These are phyloP conservation scores for Halophytophthora batemanensis DNA, from an alignment of 352 stramenopile genomes.

Conservation along the genomic window DNA sequence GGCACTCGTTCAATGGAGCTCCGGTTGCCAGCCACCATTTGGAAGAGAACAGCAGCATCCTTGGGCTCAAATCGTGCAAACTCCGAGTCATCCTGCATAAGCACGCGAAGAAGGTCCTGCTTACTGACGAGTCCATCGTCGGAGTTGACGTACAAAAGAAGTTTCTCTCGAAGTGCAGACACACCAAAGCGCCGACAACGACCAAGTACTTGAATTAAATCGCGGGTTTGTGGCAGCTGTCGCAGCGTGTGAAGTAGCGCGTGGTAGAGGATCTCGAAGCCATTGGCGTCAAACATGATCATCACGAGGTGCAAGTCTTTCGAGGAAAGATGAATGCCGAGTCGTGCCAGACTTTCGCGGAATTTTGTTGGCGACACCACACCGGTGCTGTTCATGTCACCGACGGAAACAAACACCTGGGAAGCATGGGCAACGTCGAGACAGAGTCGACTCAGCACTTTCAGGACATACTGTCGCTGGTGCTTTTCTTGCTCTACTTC, in stretches of 20 bases:
- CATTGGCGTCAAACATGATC: constrained; percentile 50
- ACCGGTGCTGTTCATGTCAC: constrained; percentile 47
- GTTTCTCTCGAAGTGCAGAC: constrained; percentile 30
- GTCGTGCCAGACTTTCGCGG: constrained; percentile 30
- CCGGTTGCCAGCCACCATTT: constrained; percentile 19
- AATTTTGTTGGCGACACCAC: constrained; percentile 44
- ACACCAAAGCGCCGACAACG: constrained; percentile 43
- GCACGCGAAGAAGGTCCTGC: constrained; percentile 35
- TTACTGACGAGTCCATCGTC: constrained; percentile 39
- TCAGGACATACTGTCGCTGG: constrained; percentile 20
- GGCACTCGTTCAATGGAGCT: constrained; percentile 17
- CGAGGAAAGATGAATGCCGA: constrained; percentile 28
- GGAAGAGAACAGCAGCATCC: constrained; percentile 38
- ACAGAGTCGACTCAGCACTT: constrained; percentile 21
- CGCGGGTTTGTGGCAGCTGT: constrained; percentile 20
- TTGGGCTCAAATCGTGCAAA: constrained; percentile 26
- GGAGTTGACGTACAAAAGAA: constrained; percentile 30
- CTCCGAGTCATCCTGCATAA: constrained; percentile 32
- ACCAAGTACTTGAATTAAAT: constrained; percentile 20
- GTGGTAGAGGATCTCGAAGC: constrained; percentile 47
- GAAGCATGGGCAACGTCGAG: constrained; percentile 32
- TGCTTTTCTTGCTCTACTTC: constrained; percentile 28
- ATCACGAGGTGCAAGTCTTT: constrained; percentile 47
- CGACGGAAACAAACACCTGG: constrained; percentile 35
- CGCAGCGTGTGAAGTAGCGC: constrained; percentile 37